Evolutionary conservation across 108 stramenopile genomes (phyloP), one percentile per base, ranked within the genome.

Genomic region (Hondaea fermentalgiana): DNA sequence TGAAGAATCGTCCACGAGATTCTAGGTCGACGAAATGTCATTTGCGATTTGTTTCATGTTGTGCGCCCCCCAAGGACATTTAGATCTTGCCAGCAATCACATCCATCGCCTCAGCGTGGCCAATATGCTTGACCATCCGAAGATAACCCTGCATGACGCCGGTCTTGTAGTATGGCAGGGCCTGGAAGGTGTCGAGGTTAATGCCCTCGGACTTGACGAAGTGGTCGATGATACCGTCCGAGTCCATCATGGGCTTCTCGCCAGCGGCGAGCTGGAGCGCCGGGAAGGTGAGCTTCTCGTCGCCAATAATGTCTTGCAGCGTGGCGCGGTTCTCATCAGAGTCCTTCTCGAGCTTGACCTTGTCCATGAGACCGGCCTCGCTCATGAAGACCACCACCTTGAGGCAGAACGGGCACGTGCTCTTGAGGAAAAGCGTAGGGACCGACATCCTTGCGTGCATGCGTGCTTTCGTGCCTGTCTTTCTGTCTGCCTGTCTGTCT

Each of bases 381-480:
- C 19, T 16, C 45, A 83, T 47, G 76, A 83, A 83, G 49, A 83
- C 51, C 19, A 83, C 23, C 23, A 53, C 51, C 51, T 83, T 83
- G 49, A 83, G 45, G 76, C 76, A 83, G 76, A 83, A 83, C 17
- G 76, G 76, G 76, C 76, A 83, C 6, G 49, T 25, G 45, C 43
- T 16, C 76, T 83, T 83, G 49, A 83, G 19, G 76, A 83, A 83
- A 45, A 83, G 76, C 76, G 51, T 83, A 12, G 76, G 76, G 12
- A 53, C 43, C 45, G 76, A 83, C 76, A 83, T 83, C 28, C 49
- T 83, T 69, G 35, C 3, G 35, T 69, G 64, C 3, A 2, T 28
- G 25, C 35, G 35, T 35, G 35, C 35, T 35, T 35, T 35, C 35
- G 35, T 35, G 35, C 35, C 35, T 35, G 35, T 35, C 35, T 35